Evolutionary conservation across 2,329 filamentous ascomycete genomes (phyloP), one percentile per base, ranked within the genome.

Genomic region (Penicillium capsulatum): DNA sequence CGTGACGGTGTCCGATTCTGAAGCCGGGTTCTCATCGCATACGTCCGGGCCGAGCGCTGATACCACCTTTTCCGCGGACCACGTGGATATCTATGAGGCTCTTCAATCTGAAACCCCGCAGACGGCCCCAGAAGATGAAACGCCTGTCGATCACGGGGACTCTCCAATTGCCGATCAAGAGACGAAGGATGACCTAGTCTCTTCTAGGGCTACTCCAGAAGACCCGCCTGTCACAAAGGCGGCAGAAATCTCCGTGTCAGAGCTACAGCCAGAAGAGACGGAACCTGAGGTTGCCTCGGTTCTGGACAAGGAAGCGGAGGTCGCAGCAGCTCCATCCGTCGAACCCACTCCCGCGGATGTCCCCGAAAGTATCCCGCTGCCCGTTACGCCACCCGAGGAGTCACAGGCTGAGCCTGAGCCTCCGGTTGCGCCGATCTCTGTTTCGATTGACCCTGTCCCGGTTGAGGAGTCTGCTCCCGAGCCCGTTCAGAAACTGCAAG

Each of bases 191-290:
- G 51, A 54, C 46, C 48, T 55, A 51, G 50, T 53, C 48, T 54
- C 54, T 49, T 45, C 59, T 59, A 61, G 58, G 50, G 58, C 51
- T 48, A 44, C 42, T 42, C 36, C 48, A 39, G 48, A 57, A 36
- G 54, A 52, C 43, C 57, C 60, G 59, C 59, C 49, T 45, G 41
- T 49, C 49, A 48, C 44, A 38, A 44, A 54, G 38, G 46, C 51
- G 44, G 38, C 50, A 45, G 52, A 49, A 35, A 44, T 46, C 47
- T 44, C 53, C 42, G 43, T 47, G 42, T 38, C 51, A 46, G 53
- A 55, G 47, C 44, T 50, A 40, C 49, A 49, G 33, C 43, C 43
- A 45, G 51, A 55, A 51, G 53, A 50, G 53, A 50, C 48, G 42
- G 50, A 38, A 36, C 35, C 36, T 33, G 43, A 52, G 28, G 38